Evolutionary conservation across 768 basidiomycete species (phyloP), one percentile per base, ranked within the genome.

Genomic region (Leccinellum albellum): DNA sequence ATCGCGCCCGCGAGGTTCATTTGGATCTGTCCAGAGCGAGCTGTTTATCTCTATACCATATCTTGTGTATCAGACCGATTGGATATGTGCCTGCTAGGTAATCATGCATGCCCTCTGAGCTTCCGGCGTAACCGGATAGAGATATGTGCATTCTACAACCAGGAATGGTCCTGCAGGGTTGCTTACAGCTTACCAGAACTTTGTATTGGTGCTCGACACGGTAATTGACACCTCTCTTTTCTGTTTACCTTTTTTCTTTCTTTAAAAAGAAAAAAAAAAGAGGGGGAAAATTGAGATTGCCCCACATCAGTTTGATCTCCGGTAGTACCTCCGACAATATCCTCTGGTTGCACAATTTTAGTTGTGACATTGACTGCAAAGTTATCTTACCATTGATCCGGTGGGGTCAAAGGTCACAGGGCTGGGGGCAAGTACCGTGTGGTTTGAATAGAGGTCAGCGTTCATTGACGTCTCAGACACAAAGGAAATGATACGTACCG

Each of bases 41-140:
- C 21, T 54, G 64, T 55, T 47, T 66, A 66, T 68, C 67, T 66
- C 59, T 50, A 57, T 31, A 52, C 56, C 23, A 54, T 35, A 45
- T 53, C 33, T 29, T 37, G 55, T 47, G 35, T 42, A 37, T 28
- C 60, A 40, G 46, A 33, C 44, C 17, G 61, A 55, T 53, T 44
- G 47, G 42, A 45, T 42, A 42, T 57, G 55, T 54, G 37, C 37
- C 51, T 35, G 29, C 52, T 13, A 37, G 49, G 54, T 21, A 42
- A 55, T 53, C 17, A 32, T n/a, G 42, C 49, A 56, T 46, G 31
- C 20, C 42, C 29, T 32, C 37, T 50, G 35, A 52, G 33, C 51
- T 61, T 48, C 51, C 17, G 23, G 28, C 32, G 45, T 51, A 37
- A 26, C 28, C 40, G 53, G 42, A 37, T 48, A 48, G 52, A 40